Base-by-base conservation (phyloP, 805 yeast genomes). In the Myxozyma kluyveri region DNA sequence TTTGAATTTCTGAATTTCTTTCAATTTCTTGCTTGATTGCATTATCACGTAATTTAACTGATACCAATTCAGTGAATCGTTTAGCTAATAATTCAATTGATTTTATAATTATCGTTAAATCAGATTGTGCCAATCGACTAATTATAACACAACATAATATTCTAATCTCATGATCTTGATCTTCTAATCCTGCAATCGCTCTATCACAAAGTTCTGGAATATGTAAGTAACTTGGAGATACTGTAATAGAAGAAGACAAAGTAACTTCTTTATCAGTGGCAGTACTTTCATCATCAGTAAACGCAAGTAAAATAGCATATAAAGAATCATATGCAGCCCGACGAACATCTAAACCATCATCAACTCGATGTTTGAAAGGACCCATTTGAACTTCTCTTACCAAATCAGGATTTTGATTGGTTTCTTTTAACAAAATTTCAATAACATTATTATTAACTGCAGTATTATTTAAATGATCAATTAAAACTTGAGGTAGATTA, bases 301-400 rank as follows among this genome's bases (percentile, higher is more conserved):
- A 50, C 22, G 56, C 50, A 7, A 39, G 17, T 44, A 61, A 35
- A n/a, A 84, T 65, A 6, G 86, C 75, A 65, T 81, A 83, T 26
- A 87, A 69, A 21, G 83, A 69, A 63, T 87, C 95, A 65, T 83
- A 85, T 4, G 86, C 74, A 35, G 84, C 76, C 63, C 85, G 85
- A 48, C 96, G 75, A 52, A 81, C 78, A 53, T 82, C 88, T 36
- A 86, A 72, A 0, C 89, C 93, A 59, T 83, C 84, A 62, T 88
- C 96, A 36, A 86, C 78, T 55, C 82, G 81, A 64, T 86, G 90
- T 64, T 86, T 86, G 72, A 84, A 87, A 0, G 95, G 95, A 1
- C 96, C 96, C 80, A 88, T 86, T 42, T 83, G 84, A 31, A 88
- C 82, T 18, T 75, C 71, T 49, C 82, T 82, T 41, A 84, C 78